phyloP scores from a whole-genome alignment of 2,329 filamentous ascomycete species.

The Colletotrichum aenigma region DNA sequence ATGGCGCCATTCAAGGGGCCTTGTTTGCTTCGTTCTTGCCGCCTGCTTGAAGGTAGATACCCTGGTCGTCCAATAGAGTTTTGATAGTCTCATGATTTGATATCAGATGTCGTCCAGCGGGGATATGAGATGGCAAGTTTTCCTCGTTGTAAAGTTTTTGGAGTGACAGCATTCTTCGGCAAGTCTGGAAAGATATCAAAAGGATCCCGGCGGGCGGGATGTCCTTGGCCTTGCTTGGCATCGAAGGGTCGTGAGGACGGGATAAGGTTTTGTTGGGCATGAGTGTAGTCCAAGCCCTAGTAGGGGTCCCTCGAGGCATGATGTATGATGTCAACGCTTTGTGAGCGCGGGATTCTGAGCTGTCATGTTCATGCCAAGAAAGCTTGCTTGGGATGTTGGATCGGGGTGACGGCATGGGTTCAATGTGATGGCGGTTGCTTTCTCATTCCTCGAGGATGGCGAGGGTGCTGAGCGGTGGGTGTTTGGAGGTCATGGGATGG shows the following conservation, averaged over 20 bases:
- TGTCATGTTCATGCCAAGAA: background rate
- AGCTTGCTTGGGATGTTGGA: background rate
- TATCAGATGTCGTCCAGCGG: background rate
- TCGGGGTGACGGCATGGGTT: background rate
- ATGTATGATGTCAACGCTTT: background rate
- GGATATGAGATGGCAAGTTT: background rate
- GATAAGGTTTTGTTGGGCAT: background rate
- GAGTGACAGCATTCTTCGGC: background rate
- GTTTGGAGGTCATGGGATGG: background rate
- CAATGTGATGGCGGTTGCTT: background rate
- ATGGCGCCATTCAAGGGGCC: conserved; percentile 80
- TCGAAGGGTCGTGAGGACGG: background rate
- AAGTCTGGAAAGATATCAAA: background rate
- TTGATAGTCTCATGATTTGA: background rate
- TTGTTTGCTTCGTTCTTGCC: conserved; percentile 91
- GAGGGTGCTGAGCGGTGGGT: background rate
- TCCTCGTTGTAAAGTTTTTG: background rate
- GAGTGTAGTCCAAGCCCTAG: background rate
- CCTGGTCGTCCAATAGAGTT: conserved; percentile 2
- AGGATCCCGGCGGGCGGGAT: background rate
- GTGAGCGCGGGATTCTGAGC: background rate
- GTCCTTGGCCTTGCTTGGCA: background rate
- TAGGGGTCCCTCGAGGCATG: background rate
- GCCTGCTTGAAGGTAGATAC: conserved; percentile 60
- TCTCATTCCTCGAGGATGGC: background rate